Evolutionary conservation across 768 basidiomycete genomes (phyloP).

Genomic region (Kwoniella europaea): DNA sequence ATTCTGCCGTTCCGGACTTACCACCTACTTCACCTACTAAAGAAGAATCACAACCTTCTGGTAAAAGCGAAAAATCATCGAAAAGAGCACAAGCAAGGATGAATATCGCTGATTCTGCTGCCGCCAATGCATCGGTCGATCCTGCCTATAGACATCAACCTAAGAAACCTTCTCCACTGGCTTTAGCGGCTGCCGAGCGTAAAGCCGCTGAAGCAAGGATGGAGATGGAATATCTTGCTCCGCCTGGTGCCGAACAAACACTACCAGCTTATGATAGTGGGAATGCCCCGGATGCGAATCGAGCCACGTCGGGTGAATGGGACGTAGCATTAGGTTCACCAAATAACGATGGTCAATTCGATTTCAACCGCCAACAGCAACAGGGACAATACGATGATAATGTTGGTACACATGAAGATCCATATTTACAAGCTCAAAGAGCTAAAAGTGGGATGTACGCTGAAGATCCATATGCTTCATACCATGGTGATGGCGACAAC

Average conservation of each 20-base stretch:
- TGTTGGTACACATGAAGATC: conserved; percentile 23
- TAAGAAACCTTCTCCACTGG: conserved; percentile 49
- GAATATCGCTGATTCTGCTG: conserved; percentile 44
- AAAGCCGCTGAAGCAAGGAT: conserved; percentile 18
- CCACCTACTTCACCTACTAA: conserved; percentile 1
- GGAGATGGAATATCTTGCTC: conserved; percentile 21
- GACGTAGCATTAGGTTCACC: conserved; percentile 46
- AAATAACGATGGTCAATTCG: conserved; percentile 26
- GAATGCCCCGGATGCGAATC: neutral
- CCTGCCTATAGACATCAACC: conserved; percentile 39
- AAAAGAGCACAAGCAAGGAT: conserved; percentile 34
- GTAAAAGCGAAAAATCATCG: conserved; percentile 14
- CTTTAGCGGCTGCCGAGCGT: conserved; percentile 22
- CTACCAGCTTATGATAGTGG: conserved; percentile 4
- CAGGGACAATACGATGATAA: conserved; percentile 12
- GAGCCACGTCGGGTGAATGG: conserved; percentile 45
- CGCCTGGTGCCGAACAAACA: conserved; percentile 14
- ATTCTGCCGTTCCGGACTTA: neutral
- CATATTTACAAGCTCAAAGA: conserved; percentile 26
- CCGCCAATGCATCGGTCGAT: conserved; percentile 39
- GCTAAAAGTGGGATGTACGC: conserved; percentile 37
- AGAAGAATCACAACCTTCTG: conserved; percentile 15
- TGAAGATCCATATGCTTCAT: conserved; percentile 44
- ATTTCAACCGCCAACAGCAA: conserved; percentile 12
- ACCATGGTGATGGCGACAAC: conserved; percentile 33